These are phyloP conservation scores for Grosmannia clavigera DNA, from an alignment of 2,329 filamentous ascomycete species.

Conservation along the genomic window DNA sequence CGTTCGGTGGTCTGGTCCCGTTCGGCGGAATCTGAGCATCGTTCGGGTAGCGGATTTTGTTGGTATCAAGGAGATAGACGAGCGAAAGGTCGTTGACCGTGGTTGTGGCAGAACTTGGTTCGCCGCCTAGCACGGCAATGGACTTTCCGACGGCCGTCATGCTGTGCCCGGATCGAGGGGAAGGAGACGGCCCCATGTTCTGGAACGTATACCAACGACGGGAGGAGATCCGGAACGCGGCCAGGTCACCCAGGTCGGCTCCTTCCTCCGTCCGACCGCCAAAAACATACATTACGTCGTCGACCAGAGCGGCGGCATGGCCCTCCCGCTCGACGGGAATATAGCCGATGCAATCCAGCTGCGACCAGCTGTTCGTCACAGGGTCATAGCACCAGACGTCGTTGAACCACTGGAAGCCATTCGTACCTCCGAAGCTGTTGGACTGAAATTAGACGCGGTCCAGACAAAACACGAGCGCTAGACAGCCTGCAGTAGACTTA, in stretches of 20 bases:
- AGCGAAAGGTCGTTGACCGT: constrained; percentile 76
- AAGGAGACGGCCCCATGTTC: constrained; percentile 96
- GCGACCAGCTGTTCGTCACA: constrained; percentile 66
- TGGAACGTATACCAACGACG: constrained; percentile 98
- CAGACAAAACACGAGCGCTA: neutral
- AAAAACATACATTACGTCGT: constrained; percentile 99
- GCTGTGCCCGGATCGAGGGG: constrained; percentile 85
- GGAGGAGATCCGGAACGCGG: constrained; percentile 62
- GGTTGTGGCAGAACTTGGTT: constrained; percentile 76
- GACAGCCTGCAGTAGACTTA: constrained; percentile 33
- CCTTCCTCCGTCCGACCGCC: constrained; percentile 92
- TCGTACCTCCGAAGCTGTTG: constrained; percentile 88
- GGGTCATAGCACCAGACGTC: constrained; percentile 97
- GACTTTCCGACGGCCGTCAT: constrained; percentile 94
- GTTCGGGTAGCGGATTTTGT: constrained; percentile 91
- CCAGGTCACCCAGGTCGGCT: constrained; percentile 80
- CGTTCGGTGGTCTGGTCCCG: constrained; percentile 12
- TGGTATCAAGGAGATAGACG: constrained; percentile 85
- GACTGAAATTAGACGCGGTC: neutral
- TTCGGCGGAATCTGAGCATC: constrained; percentile 41
- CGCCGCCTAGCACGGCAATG: constrained; percentile 83
- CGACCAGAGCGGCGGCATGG: constrained; percentile 83
- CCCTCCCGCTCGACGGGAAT: constrained; percentile 90
- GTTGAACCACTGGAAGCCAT: constrained; percentile 95
- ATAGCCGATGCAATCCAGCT: constrained; percentile 93